Base-by-base conservation (phyloP, 208 protist genomes). In the Wallacemonas collosoma region DNA sequence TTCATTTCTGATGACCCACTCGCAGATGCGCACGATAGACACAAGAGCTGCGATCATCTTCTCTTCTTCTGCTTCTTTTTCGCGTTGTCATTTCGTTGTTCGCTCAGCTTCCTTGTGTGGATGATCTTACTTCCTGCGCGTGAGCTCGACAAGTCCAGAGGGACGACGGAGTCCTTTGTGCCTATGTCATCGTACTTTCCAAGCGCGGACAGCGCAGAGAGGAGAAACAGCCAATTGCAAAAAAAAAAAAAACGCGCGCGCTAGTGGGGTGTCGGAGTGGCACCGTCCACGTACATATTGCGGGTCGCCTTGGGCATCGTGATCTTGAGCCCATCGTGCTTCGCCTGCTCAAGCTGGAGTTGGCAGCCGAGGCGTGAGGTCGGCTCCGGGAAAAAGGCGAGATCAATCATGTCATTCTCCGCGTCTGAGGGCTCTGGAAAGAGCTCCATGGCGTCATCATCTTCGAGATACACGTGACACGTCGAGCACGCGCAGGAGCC, bases 401-500 rank as follows among this genome's bases (percentile, higher is more conserved):
- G 78, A 65, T 97, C 94, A 47, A 96, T 81, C 91, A 97, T 96
- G 72, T 97, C 94, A 56, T 98, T 89, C 79, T 96, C 98, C 62
- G 98, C 98, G 70, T 99, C 98, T 12, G 87, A 86, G 3, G 98
- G 86, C 68, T 97, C 91, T 14, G 82, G 78, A 64, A 99, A 93
- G 35, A 88, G 77, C 61, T 98, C 93, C 76, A 89, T 98, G 36
- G 81, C 82, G 41, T 77, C 79, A 43, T 77, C 79, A 43, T 87
- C 82, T 61, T 93, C 78, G 51, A 99, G 65, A 68, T 99, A 98
- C 9, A 99, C 93, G 71, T 99, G 98, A 75, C 98, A 99, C n/a
- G 98, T 99, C 45, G 96, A 99, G 79, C 98, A 99, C 41, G 98
- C 98, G 51, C 98, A 95, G 4, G 93, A 98, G 12, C 93, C 93